Conservation (phyloP, 345 rosid genomes). For the Ceriops decandra region DNA sequence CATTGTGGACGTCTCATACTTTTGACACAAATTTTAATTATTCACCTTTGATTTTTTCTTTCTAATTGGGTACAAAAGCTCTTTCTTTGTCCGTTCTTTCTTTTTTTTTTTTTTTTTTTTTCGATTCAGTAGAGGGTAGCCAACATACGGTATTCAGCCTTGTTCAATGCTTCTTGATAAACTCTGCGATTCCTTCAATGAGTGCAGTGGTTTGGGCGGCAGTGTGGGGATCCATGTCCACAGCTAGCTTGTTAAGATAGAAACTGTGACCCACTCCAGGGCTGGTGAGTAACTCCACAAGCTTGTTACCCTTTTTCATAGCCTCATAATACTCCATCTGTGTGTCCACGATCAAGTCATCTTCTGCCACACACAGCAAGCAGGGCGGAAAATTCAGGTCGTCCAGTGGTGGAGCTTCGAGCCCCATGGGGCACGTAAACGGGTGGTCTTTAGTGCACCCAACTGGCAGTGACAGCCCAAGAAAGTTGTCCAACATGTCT, state of each 20-base stretch:
- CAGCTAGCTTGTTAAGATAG: constrained; percentile 50
- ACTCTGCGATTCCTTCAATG: constrained; percentile 34
- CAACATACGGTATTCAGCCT: background rate
- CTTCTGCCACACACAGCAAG: constrained; percentile 48
- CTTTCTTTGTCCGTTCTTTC: no score
- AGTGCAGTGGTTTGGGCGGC: constrained; percentile 32
- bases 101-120: no score
- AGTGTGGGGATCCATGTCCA: constrained; percentile 43
- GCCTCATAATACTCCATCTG: constrained; percentile 58
- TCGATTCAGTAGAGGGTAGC: no score
- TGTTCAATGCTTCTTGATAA: constrained; percentile 30
- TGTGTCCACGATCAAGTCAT: constrained; percentile 48
- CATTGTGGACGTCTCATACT: no score
- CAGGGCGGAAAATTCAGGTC: constrained; percentile 44
- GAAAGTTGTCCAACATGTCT: constrained; percentile 57
- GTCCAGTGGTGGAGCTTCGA: constrained; percentile 29
- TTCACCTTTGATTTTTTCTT: no score
- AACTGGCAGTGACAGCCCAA: constrained; percentile 41
- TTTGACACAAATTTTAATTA: no score
- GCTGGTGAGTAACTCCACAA: constrained; percentile 43
- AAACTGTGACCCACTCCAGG: constrained; percentile 58
- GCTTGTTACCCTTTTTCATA: constrained; percentile 42
- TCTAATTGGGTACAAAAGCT: no score
- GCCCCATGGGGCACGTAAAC: constrained; percentile 60
- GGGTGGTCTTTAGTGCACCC: constrained; percentile 53